Evolutionary conservation across 495 filamentous ascomycete genomes (phyloP).

Genomic region (Daldinia grandis): DNA sequence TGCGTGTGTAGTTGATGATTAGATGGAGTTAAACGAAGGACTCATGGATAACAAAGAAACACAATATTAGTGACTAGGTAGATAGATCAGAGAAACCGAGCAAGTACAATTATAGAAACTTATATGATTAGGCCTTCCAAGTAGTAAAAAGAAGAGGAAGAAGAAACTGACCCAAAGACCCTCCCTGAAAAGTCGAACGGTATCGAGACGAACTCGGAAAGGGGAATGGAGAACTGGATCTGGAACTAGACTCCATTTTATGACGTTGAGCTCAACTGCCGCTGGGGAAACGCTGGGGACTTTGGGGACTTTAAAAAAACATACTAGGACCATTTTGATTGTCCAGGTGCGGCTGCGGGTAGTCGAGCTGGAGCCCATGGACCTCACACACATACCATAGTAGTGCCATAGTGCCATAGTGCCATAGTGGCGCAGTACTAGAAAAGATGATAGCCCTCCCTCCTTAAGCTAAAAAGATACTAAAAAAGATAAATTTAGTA

Average conservation of each 20-base stretch:
- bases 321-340: background rate
- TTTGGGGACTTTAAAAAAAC: background rate
- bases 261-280: conserved; percentile 38
- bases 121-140: conserved; percentile 19
- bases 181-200: background rate
- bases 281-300: conserved; percentile 5
- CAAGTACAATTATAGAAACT: conserved; percentile 12
- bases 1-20: background rate
- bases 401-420: conserved; percentile 27
- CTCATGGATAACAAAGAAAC: conserved; percentile 18
- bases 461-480: conserved; percentile 1
- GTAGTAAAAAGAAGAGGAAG: conserved; percentile 6
- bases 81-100: background rate
- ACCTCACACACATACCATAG: background rate
- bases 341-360: conserved; percentile 26
- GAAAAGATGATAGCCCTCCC: conserved; percentile 4
- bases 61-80: conserved; percentile 1
- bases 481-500: conserved; percentile 32
- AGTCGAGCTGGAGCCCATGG: conserved; percentile 14
- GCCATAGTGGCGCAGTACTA: conserved; percentile 30
- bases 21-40: conserved; percentile 23
- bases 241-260: conserved; percentile 24
- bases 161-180: conserved; percentile 9
- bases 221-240: conserved; percentile 1
- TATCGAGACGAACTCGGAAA: conserved; percentile 16